These are phyloP conservation scores for Corylus avellana DNA, from an alignment of 306 rosid species.

Conservation along the genomic window DNA sequence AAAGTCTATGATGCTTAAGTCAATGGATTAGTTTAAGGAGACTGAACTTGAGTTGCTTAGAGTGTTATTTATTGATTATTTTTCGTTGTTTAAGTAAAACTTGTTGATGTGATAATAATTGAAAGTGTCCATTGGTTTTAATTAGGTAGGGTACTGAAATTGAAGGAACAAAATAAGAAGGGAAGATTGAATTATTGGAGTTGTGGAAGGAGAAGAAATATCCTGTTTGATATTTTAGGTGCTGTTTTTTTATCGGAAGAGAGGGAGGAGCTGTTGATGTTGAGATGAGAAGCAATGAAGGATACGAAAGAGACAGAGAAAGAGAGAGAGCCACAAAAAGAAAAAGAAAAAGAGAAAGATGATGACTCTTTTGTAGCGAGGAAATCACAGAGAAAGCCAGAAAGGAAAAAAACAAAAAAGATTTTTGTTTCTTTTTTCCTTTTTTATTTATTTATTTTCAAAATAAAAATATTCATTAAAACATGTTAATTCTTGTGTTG, in stretches of 20 bases:
- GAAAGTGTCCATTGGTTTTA: neutral
- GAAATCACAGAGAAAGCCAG: neutral
- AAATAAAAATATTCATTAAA: no score
- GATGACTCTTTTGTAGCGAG: neutral
- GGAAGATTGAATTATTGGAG: neutral
- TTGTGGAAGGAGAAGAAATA: neutral
- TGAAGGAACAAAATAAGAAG: neutral
- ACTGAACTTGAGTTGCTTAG: neutral
- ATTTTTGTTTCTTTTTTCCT: neutral
- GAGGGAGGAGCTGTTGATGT: neutral
- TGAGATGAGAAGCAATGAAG: conserved; percentile 1
- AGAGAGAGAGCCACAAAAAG: conserved; percentile 7
- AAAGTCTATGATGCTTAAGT: no score
- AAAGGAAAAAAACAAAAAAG: neutral
- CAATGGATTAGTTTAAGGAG: no score
- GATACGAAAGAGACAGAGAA: conserved; percentile 3
- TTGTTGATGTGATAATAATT: neutral
- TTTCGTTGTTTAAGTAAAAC: neutral
- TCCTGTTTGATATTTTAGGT: neutral
- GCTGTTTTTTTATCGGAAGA: neutral
- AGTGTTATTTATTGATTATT: neutral
- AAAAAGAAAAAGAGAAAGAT: neutral
- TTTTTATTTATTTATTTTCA: no score
- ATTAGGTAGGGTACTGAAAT: neutral
- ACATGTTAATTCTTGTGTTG: no score